Evolutionary conservation across 768 basidiomycete species (phyloP).

Genomic region (Boletus vinaceobasis): DNA sequence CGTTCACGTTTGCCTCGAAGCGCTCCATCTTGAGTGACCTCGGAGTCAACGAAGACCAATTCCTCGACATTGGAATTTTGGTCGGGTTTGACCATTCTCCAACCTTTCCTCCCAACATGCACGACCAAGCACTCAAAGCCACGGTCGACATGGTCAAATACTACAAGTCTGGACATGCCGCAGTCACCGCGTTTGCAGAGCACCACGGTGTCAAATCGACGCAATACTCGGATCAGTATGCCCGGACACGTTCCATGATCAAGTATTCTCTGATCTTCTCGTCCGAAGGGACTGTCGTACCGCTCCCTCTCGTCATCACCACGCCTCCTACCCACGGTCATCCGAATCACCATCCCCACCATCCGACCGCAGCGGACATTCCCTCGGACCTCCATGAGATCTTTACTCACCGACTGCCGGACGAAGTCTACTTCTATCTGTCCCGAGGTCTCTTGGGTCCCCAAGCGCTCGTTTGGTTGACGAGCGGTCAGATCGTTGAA

Average conservation of each 20-base stretch:
- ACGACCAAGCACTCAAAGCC: conserved; percentile 78
- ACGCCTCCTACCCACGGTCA: conserved; percentile 47
- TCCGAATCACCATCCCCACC: conserved; percentile 56
- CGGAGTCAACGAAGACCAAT: conserved; percentile 78
- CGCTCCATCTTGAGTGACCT: conserved; percentile 64
- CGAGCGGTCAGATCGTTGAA: conserved; percentile 79
- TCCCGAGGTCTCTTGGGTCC: conserved; percentile 89
- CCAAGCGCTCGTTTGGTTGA: conserved; percentile 93
- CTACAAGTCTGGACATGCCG: conserved; percentile 85
- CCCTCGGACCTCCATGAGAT: conserved; percentile 91
- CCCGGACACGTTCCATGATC: conserved; percentile 86
- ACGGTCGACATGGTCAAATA: conserved; percentile 91
- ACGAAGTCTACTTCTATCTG: conserved; percentile 95
- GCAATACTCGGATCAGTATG: conserved; percentile 82
- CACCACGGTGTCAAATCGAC: conserved; percentile 79
- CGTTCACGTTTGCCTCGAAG: conserved; percentile 86
- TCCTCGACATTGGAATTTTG: conserved; percentile 90
- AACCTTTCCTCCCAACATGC: conserved; percentile 77
- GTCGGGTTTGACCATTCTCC: conserved; percentile 83
- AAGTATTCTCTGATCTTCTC: conserved; percentile 88
- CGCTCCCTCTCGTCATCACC: conserved; percentile 70
- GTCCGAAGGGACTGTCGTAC: conserved; percentile 78
- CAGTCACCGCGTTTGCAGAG: conserved; percentile 72
- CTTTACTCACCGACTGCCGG: conserved; percentile 90
- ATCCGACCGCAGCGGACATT: conserved; percentile 82